A percentile compares a stretch with the other conserved stretches of the same genome.
Evolutionary conservation across 345 rosid genomes (phyloP).

Genomic region (Leavenworthia alabamica): DNA sequence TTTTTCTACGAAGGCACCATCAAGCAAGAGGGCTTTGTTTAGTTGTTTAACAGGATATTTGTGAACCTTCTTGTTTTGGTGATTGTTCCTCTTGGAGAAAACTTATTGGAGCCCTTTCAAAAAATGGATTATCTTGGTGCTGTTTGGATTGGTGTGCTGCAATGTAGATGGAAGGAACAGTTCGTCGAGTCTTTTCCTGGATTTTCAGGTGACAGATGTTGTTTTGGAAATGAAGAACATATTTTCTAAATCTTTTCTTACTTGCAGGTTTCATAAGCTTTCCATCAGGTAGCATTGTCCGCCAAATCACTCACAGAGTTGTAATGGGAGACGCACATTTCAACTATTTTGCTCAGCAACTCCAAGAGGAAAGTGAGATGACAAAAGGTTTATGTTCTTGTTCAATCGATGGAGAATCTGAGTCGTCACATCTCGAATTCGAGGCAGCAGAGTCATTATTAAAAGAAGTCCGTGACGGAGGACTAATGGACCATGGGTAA

Average conservation of each 20-base stretch:
- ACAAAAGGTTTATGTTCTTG: slow-evolving; percentile 3
- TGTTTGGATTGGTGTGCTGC: slow-evolving; percentile 55
- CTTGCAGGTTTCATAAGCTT: slow-evolving; percentile 56
- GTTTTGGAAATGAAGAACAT: slow-evolving; percentile 23
- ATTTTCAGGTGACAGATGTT: slow-evolving; percentile 45
- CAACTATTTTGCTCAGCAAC: slow-evolving; percentile 18
- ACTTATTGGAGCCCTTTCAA: slow-evolving; percentile 62
- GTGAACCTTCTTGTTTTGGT: slow-evolving; percentile 48
- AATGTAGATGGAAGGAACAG: slow-evolving; percentile 58
- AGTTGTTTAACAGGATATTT: slow-evolving; percentile 33
- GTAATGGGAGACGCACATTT: slow-evolving; percentile 37
- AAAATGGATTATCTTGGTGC: slow-evolving; percentile 52
- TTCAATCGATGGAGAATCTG: slow-evolving; percentile 21
- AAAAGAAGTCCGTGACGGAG: slow-evolving; percentile 37
- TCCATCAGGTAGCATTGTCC: slow-evolving; percentile 35
- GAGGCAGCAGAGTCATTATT: slow-evolving; percentile 16
- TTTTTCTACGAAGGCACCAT: slow-evolving; percentile 49
- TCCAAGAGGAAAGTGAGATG: slow-evolving; percentile 9
- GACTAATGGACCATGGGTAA: slow-evolving; percentile 70
- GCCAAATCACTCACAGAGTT: slow-evolving; percentile 24
- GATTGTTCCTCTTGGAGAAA: slow-evolving; percentile 54
- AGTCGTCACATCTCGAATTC: neutral
- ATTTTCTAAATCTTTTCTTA: slow-evolving; percentile 37
- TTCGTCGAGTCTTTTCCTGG: slow-evolving; percentile 57
- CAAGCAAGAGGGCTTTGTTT: slow-evolving; percentile 40